Evolutionary conservation across 352 stramenopile genomes (phyloP), one percentile per base, ranked within the genome.

Genomic region (Phytophthora kernoviae): DNA sequence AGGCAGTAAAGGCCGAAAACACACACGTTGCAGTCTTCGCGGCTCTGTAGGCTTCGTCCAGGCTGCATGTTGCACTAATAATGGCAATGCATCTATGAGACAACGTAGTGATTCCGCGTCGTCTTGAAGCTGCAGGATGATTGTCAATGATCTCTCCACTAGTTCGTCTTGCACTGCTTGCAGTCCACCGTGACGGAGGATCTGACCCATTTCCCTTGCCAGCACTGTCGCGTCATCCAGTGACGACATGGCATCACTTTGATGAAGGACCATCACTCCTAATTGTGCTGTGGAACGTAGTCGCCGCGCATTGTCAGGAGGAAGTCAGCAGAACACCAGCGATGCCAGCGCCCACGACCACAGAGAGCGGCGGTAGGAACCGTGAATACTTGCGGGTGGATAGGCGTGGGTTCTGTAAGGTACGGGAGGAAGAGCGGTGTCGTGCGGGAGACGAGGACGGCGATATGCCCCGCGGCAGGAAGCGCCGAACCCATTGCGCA

Each of bases 61-160:
- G 2, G 73, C 63, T 17, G 70, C 50, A 42, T 76, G 77, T 17
- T 79, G 54, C 8, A 84, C 37, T 4, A 88, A n/a, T 21, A 84
- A 37, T 33, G 54, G 21, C 17, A 84, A 22, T 12, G 58, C 47
- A 11, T 65, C 18, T 14, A 75, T 63, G 4, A 87, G 36, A 10
- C 67, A 48, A 18, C 26, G 64, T n/a, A 83, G 52, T 24, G 74
- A n/a, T 67, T 42, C 37, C 50, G 44, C 36, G 36, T 71, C 47
- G 14, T 41, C 47, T 11, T 62, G 33, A 1, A 70, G 45, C 6
- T 62, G 22, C 33, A 77, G 36, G 14, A 76, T 59, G 24, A 32
- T 49, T 42, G 44, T 53, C 22, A 70, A 26, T 18, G 76, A 43
- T 24, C 66, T 58, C 34, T 51, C 40, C 21, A 65, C 30, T 4